Conservation (phyloP, 179 eudicot genomes). For the Patellifolia procumbens region DNA sequence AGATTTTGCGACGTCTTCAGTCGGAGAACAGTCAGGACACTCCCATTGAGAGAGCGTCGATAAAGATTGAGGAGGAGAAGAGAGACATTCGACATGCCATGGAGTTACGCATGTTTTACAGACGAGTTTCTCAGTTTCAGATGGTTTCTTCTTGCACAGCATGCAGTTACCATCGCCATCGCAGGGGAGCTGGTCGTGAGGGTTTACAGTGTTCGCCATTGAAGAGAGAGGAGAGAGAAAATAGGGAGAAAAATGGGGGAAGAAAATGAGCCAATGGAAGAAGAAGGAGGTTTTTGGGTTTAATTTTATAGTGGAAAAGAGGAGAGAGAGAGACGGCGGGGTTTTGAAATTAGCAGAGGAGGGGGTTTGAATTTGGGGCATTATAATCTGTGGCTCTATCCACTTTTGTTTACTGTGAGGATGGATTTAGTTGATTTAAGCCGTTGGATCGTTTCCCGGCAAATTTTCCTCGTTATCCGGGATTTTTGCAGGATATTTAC, state of each 20-base stretch:
- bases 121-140: constrained; percentile 39
- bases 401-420: background rate
- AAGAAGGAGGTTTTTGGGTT: background rate
- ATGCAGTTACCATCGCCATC: constrained; percentile 85
- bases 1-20: background rate
- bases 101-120: constrained; percentile 86
- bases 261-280: background rate
- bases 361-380: constrained; percentile 44
- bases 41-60: constrained; percentile 52
- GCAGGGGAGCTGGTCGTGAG: constrained; percentile 55
- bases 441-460: background rate
- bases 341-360: constrained; percentile 28
- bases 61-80: constrained; percentile 35
- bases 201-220: background rate
- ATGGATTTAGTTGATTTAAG: background rate
- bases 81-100: constrained; percentile 71
- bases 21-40: constrained; percentile 74
- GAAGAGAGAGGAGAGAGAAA: constrained; percentile 5
- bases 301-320: background rate
- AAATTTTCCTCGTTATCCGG: background rate
- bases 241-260: background rate
- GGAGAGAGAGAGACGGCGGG: constrained; percentile 35
- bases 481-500: constrained; percentile 2
- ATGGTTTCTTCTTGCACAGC: constrained; percentile 57
- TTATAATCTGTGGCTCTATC: background rate